These are phyloP conservation scores for Diaporthe caulivora DNA, from an alignment of 2,329 filamentous ascomycete genomes.

Conservation along the genomic window DNA sequence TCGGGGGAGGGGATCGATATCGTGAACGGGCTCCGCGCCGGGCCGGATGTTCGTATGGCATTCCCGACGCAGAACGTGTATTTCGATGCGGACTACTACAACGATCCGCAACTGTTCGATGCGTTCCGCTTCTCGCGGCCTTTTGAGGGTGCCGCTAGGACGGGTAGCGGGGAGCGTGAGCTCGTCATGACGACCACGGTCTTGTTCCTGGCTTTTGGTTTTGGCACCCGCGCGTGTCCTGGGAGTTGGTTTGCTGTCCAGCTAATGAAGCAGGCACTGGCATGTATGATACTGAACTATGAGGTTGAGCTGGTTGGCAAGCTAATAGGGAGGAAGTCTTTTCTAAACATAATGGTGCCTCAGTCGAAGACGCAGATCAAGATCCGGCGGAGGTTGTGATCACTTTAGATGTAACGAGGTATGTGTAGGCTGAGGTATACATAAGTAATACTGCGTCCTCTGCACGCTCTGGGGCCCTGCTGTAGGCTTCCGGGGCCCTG, in stretches of 20 bases:
- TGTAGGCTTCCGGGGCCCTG: too few relatives aligned
- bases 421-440: too few relatives aligned
- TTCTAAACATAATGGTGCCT: too few relatives aligned
- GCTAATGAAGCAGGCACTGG: slow-evolving; percentile 38
- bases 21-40: neutral
- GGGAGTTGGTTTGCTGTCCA: slow-evolving; percentile 39
- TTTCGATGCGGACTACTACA: neutral
- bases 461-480: too few relatives aligned
- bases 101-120: neutral
- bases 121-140: slow-evolving; percentile 15
- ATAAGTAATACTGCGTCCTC: too few relatives aligned
- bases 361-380: too few relatives aligned
- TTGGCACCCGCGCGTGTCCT: slow-evolving; percentile 40
- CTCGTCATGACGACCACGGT: too few relatives aligned
- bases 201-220: slow-evolving; percentile 35
- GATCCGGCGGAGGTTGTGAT: too few relatives aligned
- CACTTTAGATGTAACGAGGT: too few relatives aligned
- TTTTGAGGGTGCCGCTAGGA: neutral
- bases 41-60: neutral
- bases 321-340: too few relatives aligned
- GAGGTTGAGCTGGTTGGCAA: too few relatives aligned
- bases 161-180: too few relatives aligned
- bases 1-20: neutral
- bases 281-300: slow-evolving; percentile 36
- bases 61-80: slow-evolving; percentile 13